phyloP scores from a whole-genome alignment of 2,329 filamentous ascomycete species.

The Microcera coccophila region DNA sequence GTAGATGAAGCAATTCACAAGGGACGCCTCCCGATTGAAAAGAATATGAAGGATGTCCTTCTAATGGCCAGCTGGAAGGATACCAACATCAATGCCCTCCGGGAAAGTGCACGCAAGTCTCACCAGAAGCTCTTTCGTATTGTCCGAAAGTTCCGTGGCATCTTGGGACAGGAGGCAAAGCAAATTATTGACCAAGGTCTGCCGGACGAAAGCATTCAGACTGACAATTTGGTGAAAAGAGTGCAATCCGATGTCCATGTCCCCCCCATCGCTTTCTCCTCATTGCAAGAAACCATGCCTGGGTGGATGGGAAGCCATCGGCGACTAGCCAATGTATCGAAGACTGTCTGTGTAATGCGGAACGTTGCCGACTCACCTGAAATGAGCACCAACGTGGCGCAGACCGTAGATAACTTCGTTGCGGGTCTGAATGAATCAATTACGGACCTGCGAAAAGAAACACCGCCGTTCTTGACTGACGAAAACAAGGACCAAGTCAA shows the following conservation, averaged over 20 bases:
- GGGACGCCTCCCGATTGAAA: conserved; percentile 75
- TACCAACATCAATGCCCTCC: conserved; percentile 84
- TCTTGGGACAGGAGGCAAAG: conserved; percentile 74
- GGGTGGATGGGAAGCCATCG: conserved; percentile 48
- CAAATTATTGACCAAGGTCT: conserved; percentile 57
- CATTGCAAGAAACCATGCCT: conserved; percentile 28
- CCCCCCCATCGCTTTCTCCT: conserved; percentile 13
- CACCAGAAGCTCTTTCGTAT: conserved; percentile 90
- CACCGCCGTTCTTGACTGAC: conserved; percentile 73
- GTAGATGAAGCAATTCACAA: conserved; percentile 62
- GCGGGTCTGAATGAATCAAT: conserved; percentile 64
- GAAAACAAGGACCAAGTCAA: conserved; percentile 82
- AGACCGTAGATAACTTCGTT: conserved; percentile 65
- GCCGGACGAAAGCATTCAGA: conserved; percentile 44
- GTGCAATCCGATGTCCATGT: conserved; percentile 7
- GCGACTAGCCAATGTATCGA: conserved; percentile 66
- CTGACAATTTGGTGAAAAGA: conserved; percentile 3
- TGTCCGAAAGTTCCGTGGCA: conserved; percentile 79
- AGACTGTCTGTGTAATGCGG: conserved; percentile 71
- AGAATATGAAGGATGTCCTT: conserved; percentile 88
- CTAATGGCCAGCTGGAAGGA: conserved; percentile 97
- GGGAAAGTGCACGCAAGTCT: conserved; percentile 84
- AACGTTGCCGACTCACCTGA: conserved; percentile 54
- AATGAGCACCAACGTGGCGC: conserved; percentile 52
- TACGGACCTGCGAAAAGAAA: conserved; percentile 74